Base-by-base conservation (phyloP, 768 basidiomycete genomes). In the Agaricus subrufescens region DNA sequence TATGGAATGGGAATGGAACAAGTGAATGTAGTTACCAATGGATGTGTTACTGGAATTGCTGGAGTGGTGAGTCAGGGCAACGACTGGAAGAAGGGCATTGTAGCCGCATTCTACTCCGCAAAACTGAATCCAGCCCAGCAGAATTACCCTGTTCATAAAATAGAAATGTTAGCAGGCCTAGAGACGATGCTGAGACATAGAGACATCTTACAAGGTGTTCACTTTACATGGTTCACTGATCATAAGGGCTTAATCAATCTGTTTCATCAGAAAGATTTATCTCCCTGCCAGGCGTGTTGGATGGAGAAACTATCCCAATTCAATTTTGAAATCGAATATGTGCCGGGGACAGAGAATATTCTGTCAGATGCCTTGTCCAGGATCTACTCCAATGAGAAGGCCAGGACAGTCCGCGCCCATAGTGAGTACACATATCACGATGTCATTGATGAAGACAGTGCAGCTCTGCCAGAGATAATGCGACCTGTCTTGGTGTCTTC, bases 71-170 rank as follows among this genome's bases (percentile, higher is more conserved):
- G 60, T 12, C 65, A 66, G 50, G 65, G 67, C 0, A 0, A 34
- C 0, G 56, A 64, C n/a, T 67, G 66, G 63, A 60, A 65, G n/a
- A 60, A 56, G 0, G 71, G 66, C 0, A 57, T 58, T 0, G 48
- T 70, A 1, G 67, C 65, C 0, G 68, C 68, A 1, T 75, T 74
- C 46, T 74, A 65, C 43, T 75, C 71, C 0, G 71, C 68, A 0
- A 76, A 74, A 46, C 56, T 75, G 3, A 71, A 65, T 15, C 30
- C 66, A 0, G 68, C 73, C 0, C 73, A 76, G 50, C 71, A 72
- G 23, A 75, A 75, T 40, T 75, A 76, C 37, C 64, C 72, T 1
- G 70, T 71, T 0, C 75, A 75, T 27, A 71, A 77, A 50, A 69
- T 70, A 6, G 73, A 77, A 34, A 62, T 76, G 60, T 51, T 76